Base-by-base conservation (phyloP, 225 moss, liverwort and hornwort species). In the Rhytidiadelphus loreus region DNA sequence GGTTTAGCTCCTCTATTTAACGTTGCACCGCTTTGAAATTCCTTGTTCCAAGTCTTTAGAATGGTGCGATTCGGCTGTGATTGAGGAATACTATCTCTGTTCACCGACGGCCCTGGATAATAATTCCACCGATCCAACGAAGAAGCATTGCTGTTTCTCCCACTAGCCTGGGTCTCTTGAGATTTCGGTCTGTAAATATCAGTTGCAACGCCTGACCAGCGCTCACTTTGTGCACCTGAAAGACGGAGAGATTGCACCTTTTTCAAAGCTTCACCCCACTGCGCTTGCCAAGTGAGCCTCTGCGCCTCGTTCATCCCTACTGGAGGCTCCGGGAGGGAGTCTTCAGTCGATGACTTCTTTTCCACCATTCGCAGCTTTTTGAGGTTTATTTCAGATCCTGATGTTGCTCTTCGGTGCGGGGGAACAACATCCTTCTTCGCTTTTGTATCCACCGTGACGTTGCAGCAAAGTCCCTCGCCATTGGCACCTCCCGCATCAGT, bases 241-340 rank as follows among this genome's bases (percentile, higher is more conserved):
- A 79, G 63, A 11, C 83, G 90, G 55, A 92, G 85, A 12, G 92
- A 73, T 53, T 92, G 91, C 25, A 92, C 85, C 87, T 79, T 91
- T 62, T 88, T 88, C 75, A 92, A 85, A 25, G 92, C 91, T 68
- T 93, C 91, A 32, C 79, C 62, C 92, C 93, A 92, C 90, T 93
- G 92, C 29, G 82, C 87, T 85, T 91, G 92, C 91, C 91, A 89
- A 35, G 90, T 91, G 25, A 58, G 86, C 26, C 86, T 75, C 73
- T 92, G 88, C 16, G 76, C 41, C 70, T 93, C 93, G 26, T 86
- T 63, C 86, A 90, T 73, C 32, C 75, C 83, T 57, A 72, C 86
- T 23, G 88, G 72, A 87, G 79, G 90, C 89, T 93, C 91, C 69
- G 92, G 91, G 70, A 89, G 43, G n/a, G 84, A 65, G 52, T 66